Base-by-base conservation (phyloP, 345 rosid genomes). In the Eucalyptus caleyi region DNA sequence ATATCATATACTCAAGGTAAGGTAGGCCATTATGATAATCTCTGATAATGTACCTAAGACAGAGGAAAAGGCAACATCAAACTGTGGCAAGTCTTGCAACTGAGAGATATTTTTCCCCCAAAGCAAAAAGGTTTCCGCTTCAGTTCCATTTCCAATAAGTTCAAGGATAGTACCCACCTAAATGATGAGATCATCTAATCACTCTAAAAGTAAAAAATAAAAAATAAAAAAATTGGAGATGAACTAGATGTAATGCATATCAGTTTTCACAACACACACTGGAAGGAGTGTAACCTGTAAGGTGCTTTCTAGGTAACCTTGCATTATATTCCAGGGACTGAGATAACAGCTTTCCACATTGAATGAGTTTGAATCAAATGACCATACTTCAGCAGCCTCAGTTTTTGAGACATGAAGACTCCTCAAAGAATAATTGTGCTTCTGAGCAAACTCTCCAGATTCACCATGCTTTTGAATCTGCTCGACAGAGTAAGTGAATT, bases 251-350 rank as follows among this genome's bases (percentile, higher is more conserved):
- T 4, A 77, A 21, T 77, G 47, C 47, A 37, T 77, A 21, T 77
- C 83, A 77, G 47, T 77, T 37, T 6, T 77, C 27, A 42, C 47
- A 21, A 21, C 83, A 77, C 24, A 13, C 44, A 21, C 27, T 21
- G 30, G 16, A 44, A 40, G 47, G 30, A 92, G 27, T 65, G 87
- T 87, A 88, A 97, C 99, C 98, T 98, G 99, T 90, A 97, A 95
- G 90, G 93, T 95, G 94, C 99, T 98, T 91, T 98, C 99, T 89
- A 98, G 95, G 90, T 96, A 97, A 91, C 96, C 93, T 37, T 98
- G 97, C 88, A 98, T 95, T 88, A 94, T 94, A 90, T 93, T 96
- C 98, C 99, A 98, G 45, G 98, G 95, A 91, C 99, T 98, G 90
- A 97, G 94, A 93, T 97, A 94, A 87, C 88, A 93, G 87, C 89